A percentile compares a stretch with the other conserved stretches of the same genome.
These are phyloP conservation scores for Boletellus deceptivus DNA, from an alignment of 1,284 basidiomycete genomes.

Conservation along the genomic window DNA sequence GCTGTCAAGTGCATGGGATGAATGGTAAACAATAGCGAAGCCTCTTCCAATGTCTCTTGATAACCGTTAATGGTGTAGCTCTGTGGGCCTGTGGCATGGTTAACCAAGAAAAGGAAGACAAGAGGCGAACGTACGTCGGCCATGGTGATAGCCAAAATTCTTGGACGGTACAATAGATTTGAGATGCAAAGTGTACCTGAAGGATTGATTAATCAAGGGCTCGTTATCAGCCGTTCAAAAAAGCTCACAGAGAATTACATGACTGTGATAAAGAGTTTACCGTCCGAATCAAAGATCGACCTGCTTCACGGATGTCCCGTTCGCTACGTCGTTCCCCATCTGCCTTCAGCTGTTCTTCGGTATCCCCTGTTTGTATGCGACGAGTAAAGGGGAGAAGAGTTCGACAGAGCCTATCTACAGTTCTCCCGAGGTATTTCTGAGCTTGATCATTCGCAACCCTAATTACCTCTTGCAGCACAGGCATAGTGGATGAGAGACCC, in stretches of 20 bases:
- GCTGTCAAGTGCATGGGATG: constrained; percentile 39
- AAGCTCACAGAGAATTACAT: constrained; percentile 19
- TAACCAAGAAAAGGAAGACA: background rate
- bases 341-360: constrained; percentile 18
- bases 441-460: constrained; percentile 22
- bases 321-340: constrained; percentile 20
- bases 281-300: constrained; percentile 22
- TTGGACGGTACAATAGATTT: constrained; percentile 3
- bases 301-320: constrained; percentile 15
- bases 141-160: background rate
- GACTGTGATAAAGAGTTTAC: constrained; percentile 24
- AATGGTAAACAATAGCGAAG: constrained; percentile 36
- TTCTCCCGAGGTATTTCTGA: constrained; percentile 20
- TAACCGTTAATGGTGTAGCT: constrained; percentile 22
- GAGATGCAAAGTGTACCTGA: constrained; percentile 21
- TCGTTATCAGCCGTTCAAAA: background rate
- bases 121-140: constrained; percentile 4
- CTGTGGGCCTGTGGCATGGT: constrained; percentile 8
- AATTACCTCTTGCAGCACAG: constrained; percentile 21
- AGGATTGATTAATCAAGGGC: background rate
- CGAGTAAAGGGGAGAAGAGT: constrained; percentile 12
- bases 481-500: constrained; percentile 6
- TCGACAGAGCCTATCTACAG: constrained; percentile 23
- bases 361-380: constrained; percentile 26
- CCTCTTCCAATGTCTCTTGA: constrained; percentile 18